phyloP scores from a whole-genome alignment of 2,329 filamentous ascomycete genomes.

The Microsporum ferrugineum region DNA sequence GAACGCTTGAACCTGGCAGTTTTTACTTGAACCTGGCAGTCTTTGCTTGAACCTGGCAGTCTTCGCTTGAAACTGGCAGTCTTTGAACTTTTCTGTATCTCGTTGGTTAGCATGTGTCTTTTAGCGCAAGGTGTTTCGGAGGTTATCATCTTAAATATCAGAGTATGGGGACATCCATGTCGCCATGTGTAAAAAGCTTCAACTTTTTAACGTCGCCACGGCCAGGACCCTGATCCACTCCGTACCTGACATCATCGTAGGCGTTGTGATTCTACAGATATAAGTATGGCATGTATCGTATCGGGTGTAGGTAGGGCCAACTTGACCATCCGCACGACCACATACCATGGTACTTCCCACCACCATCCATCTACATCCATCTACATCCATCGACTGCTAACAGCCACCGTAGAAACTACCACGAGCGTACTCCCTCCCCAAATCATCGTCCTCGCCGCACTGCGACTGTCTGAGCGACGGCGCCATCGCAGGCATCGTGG shows the following conservation, averaged over 20 bases:
- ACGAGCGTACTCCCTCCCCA: neutral
- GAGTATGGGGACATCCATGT: no score
- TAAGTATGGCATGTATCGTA: no score
- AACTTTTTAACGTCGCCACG: no score
- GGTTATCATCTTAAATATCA: neutral
- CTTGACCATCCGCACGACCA: no score
- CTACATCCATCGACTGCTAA: neutral
- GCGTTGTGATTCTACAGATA: no score
- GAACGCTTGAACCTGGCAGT: neutral
- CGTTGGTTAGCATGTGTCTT: neutral
- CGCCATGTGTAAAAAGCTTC: no score
- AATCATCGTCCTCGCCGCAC: neutral
- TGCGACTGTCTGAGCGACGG: conserved; percentile 26
- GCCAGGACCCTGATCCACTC: no score
- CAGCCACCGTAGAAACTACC: conserved; percentile 11
- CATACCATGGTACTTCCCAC: neutral
- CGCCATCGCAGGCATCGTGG: conserved; percentile 30
- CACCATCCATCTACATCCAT: neutral
- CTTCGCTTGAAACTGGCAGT: neutral
- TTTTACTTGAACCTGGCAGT: neutral
- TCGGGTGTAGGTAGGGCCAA: no score
- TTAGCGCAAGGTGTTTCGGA: neutral
- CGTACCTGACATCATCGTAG: no score
- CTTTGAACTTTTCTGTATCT: neutral
- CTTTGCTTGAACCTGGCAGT: neutral